A percentile compares a stretch with the other conserved stretches of the same genome.
Evolutionary conservation across 2,329 filamentous ascomycete species (phyloP).

Genomic region (Xylaria sp.): DNA sequence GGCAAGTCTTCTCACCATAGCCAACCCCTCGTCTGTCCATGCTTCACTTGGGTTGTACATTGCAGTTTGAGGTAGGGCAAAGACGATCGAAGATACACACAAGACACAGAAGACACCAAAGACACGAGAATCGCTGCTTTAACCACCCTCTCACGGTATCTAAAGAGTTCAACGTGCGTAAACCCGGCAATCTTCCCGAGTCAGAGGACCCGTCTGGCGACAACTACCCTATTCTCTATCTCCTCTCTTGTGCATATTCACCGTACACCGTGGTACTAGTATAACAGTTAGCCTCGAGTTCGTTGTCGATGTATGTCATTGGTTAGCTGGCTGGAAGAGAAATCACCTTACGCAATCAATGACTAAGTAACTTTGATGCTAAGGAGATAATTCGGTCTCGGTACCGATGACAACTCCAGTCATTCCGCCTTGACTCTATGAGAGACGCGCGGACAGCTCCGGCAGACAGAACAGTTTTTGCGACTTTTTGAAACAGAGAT

Average conservation of each 20-base stretch:
- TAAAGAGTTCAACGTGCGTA: not conserved
- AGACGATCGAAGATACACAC: not conserved
- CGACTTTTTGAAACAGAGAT: not conserved
- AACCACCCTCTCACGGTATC: not conserved
- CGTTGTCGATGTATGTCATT: not conserved
- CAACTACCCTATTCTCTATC: not conserved
- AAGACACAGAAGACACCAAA: not conserved
- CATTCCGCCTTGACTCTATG: not conserved
- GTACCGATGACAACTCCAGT: not conserved
- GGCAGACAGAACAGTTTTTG: not conserved
- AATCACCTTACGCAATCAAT: not conserved
- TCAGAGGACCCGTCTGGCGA: not conserved
- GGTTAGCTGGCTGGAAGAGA: not conserved
- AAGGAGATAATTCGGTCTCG: not conserved
- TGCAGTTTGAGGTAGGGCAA: not conserved
- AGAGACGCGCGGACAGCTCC: not conserved
- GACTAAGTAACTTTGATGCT: not conserved
- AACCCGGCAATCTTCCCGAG: not conserved
- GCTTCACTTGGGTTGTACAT: not conserved
- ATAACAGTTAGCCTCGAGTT: not conserved
- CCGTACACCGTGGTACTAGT: slow-evolving; percentile 1
- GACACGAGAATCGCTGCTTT: slow-evolving; percentile 3
- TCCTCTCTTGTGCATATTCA: not conserved
- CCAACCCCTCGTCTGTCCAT: not conserved
- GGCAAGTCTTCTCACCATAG: not conserved